Conservation (phyloP, 1,284 basidiomycete genomes). For the Cryptococcus deneoformans region DNA sequence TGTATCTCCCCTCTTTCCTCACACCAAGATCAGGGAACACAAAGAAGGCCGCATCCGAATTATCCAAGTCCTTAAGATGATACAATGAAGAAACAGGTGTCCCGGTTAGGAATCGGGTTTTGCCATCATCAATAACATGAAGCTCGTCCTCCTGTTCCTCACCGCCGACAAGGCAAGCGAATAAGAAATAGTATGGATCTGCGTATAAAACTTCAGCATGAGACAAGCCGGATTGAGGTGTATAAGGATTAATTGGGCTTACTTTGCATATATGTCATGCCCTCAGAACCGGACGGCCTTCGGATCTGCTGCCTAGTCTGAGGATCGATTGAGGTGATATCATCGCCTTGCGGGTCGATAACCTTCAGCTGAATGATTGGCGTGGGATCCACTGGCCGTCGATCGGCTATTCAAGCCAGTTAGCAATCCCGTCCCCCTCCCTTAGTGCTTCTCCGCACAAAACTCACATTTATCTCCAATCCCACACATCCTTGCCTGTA, state of each 20-base stretch:
- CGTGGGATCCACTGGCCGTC: constrained; percentile 91
- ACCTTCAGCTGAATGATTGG: constrained; percentile 94
- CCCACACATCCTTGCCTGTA: constrained; percentile 78
- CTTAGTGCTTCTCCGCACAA: constrained; percentile 3
- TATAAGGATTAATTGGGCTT: constrained; percentile 8
- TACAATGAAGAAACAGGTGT: constrained; percentile 83
- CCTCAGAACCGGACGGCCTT: constrained; percentile 18
- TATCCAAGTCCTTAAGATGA: constrained; percentile 87
- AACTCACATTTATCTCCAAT: constrained; percentile 12
- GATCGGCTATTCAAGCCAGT: constrained; percentile 61
- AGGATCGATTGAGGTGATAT: constrained; percentile 21
- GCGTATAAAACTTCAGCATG: constrained; percentile 27
- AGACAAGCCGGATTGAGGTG: background rate
- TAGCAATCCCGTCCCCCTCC: background rate
- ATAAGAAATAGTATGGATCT: constrained; percentile 95
- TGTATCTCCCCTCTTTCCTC: constrained; percentile 79
- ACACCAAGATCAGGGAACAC: constrained; percentile 85
- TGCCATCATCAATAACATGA: constrained; percentile 90
- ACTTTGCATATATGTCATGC: constrained; percentile 48
- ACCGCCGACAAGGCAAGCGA: constrained; percentile 79
- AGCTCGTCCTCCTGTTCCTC: constrained; percentile 77
- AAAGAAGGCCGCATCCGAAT: constrained; percentile 83
- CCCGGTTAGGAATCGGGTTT: constrained; percentile 46
- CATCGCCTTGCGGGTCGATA: constrained; percentile 62
- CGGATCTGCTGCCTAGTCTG: constrained; percentile 6